Evolutionary conservation across 192 early-diverging fungal genomes (phyloP).

Genomic region (Gigaspora rosea): DNA sequence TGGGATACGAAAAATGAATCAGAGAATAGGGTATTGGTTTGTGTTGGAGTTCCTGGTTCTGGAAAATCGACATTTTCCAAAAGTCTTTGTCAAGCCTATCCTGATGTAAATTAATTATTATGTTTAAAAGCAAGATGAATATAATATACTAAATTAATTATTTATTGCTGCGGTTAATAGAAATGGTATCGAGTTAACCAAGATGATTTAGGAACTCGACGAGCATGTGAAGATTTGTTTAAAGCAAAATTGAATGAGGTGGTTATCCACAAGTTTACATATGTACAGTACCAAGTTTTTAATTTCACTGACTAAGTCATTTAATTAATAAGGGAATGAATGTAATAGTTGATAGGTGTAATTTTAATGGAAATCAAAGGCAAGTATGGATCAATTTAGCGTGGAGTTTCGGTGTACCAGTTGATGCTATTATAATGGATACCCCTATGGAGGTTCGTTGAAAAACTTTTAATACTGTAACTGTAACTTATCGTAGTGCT

Average conservation of each 20-base stretch:
- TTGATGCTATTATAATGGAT: constrained; percentile 74
- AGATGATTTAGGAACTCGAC: constrained; percentile 70
- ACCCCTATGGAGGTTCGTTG: constrained; percentile 47
- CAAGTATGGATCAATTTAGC: constrained; percentile 72
- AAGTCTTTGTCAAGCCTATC: constrained; percentile 42
- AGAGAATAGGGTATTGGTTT: constrained; percentile 57
- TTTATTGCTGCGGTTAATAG: constrained; percentile 25
- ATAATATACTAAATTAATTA: not conserved
- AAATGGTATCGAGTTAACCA: constrained; percentile 72
- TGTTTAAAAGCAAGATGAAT: not conserved
- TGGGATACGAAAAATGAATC: not conserved
- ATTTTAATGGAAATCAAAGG: constrained; percentile 76
- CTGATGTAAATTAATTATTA: not conserved
- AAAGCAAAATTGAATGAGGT: too few relatives aligned
- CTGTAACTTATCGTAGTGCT: too few relatives aligned
- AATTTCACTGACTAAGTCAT: too few relatives aligned
- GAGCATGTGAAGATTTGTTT: constrained; percentile 54
- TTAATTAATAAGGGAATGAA: constrained; percentile 42
- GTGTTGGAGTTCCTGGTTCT: constrained; percentile 75
- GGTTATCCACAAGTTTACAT: too few relatives aligned
- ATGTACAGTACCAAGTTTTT: not conserved
- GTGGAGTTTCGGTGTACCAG: constrained; percentile 50
- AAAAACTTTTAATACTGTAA: too few relatives aligned
- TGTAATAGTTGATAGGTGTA: constrained; percentile 77
- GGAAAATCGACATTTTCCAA: constrained; percentile 74